Evolutionary conservation across 257 asterid genomes (phyloP), one percentile per base, ranked within the genome.

Genomic region (Marsdenia floribunda): DNA sequence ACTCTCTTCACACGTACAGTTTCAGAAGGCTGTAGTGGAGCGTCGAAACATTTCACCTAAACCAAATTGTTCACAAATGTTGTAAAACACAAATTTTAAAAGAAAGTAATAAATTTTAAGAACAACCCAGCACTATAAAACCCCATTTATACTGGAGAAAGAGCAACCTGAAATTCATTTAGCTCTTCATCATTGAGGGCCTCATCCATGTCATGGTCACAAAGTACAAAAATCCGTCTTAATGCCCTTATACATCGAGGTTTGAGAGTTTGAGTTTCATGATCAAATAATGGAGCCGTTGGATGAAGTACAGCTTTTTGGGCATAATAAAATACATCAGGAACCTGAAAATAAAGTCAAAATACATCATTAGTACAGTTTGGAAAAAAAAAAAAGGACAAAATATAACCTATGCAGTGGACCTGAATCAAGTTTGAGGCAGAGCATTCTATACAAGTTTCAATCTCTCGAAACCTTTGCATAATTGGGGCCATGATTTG

Each of bases 241-340:
- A 95, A 76, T 0, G 98, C 98, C 83, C 98, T 89, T 78, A 85
- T 81, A 70, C 98, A 95, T 47, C 90, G 89, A 63, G 99, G 99
- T 88, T 83, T 89, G 77, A 92, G 86, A 73, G 88, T 80, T 80
- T 86, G 98, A 61, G 92, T 82, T 82, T 89, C 99, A 79, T 88
- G 96, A 86, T 95, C 99, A 80, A 92, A 90, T 71, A 95, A 80
- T 63, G 99, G 99, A 64, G 98, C 90, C 10, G 93, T 89, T 50
- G 99, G 99, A 86, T 95, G 99, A 79, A 95, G 93, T 76, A 95
- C 98, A n/a, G 98, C 96, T 86, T 88, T 92, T 85, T 92, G 98
- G 68, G 98, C 96, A 76, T 83, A 89, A 83, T 90, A 95, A 77
- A 95, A 92, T 70, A 92, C 98, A 71, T 95, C 98, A 76, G 93